Conservation (phyloP, 495 filamentous ascomycete genomes). For the Penicillium macrosclerotiorum region DNA sequence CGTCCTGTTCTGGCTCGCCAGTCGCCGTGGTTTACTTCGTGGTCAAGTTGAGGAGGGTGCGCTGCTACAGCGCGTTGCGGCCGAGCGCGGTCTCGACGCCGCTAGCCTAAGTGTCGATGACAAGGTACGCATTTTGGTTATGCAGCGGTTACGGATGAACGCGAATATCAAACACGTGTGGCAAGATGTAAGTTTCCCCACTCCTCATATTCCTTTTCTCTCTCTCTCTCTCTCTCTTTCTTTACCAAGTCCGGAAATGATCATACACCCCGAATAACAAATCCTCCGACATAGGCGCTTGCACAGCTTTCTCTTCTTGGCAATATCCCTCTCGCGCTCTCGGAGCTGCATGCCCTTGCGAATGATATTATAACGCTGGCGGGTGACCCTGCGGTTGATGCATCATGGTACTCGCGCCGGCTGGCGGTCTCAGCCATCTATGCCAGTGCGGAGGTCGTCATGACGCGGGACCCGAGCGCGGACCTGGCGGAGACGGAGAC, state of each 20-base stretch:
- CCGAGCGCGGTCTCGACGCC: conserved; percentile 1
- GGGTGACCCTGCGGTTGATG: conserved; percentile 77
- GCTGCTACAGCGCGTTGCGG: conserved; percentile 11
- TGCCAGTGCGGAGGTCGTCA: conserved; percentile 81
- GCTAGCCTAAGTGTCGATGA: conserved; percentile 40
- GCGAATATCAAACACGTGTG: conserved; percentile 64
- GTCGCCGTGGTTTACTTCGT: conserved; percentile 57
- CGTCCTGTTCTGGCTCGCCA: conserved; percentile 76
- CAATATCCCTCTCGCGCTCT: conserved; percentile 72
- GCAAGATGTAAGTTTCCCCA: conserved; percentile 68
- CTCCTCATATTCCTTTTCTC: conserved; percentile 4
- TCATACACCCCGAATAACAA: not conserved
- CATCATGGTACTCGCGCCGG: conserved; percentile 88
- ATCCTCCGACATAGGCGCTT: conserved; percentile 60
- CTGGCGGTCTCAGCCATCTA: conserved; percentile 76
- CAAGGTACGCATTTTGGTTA: conserved; percentile 62
- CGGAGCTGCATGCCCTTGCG: conserved; percentile 73
- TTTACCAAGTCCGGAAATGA: not conserved
- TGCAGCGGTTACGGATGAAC: conserved; percentile 75
- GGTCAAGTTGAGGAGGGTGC: conserved; percentile 46
- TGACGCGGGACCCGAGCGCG: conserved; percentile 77
- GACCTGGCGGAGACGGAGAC: conserved; percentile 70
- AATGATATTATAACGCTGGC: conserved; percentile 88
- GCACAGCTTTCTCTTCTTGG: conserved; percentile 80
- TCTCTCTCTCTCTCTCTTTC: not conserved